phyloP scores from a whole-genome alignment of 257 asterid genomes.

The Nicotiana obtusifolia region DNA sequence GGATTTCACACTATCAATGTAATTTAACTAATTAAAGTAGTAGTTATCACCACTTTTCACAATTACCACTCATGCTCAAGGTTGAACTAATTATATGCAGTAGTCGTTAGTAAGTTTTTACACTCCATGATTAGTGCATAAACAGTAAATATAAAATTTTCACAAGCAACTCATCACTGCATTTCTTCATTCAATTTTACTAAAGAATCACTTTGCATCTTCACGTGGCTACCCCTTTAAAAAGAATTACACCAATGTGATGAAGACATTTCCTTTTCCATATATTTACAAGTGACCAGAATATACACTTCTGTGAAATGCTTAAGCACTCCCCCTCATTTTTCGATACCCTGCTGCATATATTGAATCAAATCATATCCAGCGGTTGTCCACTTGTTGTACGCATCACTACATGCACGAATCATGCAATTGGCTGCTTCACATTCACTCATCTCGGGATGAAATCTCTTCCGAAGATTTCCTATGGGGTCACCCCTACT shows the following conservation, averaged over 20 bases:
- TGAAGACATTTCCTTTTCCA: neutral
- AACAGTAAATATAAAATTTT: neutral
- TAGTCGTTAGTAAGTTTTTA: neutral
- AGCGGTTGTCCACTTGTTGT: slow-evolving; percentile 94
- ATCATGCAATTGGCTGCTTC: slow-evolving; percentile 98
- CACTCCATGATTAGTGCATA: neutral
- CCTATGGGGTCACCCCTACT: slow-evolving; percentile 98
- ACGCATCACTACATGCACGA: slow-evolving; percentile 79
- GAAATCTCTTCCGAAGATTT: slow-evolving; percentile 91
- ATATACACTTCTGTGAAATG: neutral
- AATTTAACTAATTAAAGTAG: neutral
- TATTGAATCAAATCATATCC: slow-evolving; percentile 96
- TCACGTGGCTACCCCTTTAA: neutral
- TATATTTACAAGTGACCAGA: neutral
- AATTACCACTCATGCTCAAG: neutral
- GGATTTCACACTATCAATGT: neutral
- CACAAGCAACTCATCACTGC: neutral
- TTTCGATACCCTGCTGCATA: slow-evolving; percentile 95
- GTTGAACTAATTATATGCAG: neutral
- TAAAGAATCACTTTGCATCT: neutral
- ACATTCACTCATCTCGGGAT: slow-evolving; percentile 95
- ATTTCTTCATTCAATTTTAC: neutral
- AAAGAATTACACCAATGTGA: neutral
- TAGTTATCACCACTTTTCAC: neutral
- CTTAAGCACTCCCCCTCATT: slow-evolving; percentile 29